Evolutionary conservation across 2,329 filamentous ascomycete species (phyloP).

Genomic region (Fusarium liriodendri): DNA sequence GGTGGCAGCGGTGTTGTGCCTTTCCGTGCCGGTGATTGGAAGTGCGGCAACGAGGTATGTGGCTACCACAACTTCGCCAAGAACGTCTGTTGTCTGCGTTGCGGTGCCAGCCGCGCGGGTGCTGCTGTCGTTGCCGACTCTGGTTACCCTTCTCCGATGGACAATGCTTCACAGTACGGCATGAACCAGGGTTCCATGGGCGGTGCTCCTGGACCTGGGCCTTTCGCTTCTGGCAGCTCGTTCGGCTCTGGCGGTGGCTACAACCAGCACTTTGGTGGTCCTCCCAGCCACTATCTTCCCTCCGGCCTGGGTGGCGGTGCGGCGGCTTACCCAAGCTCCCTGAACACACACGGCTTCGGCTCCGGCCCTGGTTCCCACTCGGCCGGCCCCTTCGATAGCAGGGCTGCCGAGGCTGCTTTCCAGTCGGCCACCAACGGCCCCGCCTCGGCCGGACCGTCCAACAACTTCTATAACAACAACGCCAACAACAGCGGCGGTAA

Average conservation of each 20-base stretch:
- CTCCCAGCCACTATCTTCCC: constrained; percentile 90
- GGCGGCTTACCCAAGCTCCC: constrained; percentile 77
- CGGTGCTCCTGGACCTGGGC: constrained; percentile 81
- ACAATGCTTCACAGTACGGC: constrained; percentile 82
- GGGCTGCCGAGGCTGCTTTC: constrained; percentile 94
- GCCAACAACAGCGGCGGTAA: constrained; percentile 75
- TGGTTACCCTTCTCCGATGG: constrained; percentile 91
- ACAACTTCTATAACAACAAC: constrained; percentile 62
- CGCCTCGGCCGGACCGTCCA: constrained; percentile 77
- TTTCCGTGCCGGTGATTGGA: constrained; percentile 99
- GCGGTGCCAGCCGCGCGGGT: constrained; percentile 92
- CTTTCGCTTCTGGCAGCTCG: constrained; percentile 76
- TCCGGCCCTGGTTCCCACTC: constrained; percentile 83
- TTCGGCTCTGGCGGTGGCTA: constrained; percentile 75
- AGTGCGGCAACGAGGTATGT: constrained; percentile 96
- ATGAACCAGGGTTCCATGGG: constrained; percentile 92
- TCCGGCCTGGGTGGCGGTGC: constrained; percentile 82
- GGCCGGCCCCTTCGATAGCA: constrained; percentile 90
- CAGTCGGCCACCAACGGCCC: constrained; percentile 86
- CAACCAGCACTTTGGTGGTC: constrained; percentile 86
- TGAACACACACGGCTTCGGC: constrained; percentile 82
- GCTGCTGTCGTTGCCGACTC: constrained; percentile 96
- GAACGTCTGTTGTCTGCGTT: constrained; percentile 97
- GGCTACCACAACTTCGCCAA: constrained; percentile 99
- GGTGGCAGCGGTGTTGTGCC: constrained; percentile 89